Percentiles rank a stretch among this genome's conserved stretches.
These are phyloP conservation scores for Ramalina peruviana DNA, from an alignment of 495 filamentous ascomycete genomes.

Conservation along the genomic window DNA sequence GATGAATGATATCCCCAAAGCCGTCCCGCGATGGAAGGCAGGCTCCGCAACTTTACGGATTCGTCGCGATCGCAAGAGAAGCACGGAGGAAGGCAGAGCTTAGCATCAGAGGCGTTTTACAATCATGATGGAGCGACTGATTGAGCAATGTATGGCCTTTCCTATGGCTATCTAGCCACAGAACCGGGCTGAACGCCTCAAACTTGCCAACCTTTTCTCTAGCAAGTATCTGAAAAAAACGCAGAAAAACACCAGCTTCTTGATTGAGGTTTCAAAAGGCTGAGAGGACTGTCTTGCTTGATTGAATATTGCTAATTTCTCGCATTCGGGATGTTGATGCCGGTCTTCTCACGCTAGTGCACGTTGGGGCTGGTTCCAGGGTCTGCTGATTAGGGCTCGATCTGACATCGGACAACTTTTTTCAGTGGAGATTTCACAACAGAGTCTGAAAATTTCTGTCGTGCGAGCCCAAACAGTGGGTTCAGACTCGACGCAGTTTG, in stretches of 20 bases:
- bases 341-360: background rate
- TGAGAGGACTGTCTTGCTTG: conserved; percentile 14
- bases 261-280: conserved; percentile 2
- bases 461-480: too few species aligned
- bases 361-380: background rate
- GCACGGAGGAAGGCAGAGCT: background rate
- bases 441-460: too few species aligned
- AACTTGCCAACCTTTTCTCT: conserved; percentile 12
- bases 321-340: background rate
- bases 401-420: background rate
- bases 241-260: conserved; percentile 12
- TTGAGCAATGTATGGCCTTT: conserved; percentile 12
- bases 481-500: too few species aligned
- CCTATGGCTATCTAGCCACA: conserved; percentile 11
- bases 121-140: background rate
- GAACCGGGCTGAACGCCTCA: conserved; percentile 9
- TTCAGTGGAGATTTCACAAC: background rate
- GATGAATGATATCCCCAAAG: conserved; percentile 7
- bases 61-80: background rate
- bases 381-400: too few species aligned
- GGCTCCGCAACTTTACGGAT: background rate
- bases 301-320: background rate
- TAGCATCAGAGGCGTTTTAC: background rate
- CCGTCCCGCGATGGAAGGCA: background rate
- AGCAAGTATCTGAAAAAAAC: conserved; percentile 8